Base-by-base conservation (phyloP, 2,329 filamentous ascomycete genomes). In the Zymoseptoria pseudotritici region DNA sequence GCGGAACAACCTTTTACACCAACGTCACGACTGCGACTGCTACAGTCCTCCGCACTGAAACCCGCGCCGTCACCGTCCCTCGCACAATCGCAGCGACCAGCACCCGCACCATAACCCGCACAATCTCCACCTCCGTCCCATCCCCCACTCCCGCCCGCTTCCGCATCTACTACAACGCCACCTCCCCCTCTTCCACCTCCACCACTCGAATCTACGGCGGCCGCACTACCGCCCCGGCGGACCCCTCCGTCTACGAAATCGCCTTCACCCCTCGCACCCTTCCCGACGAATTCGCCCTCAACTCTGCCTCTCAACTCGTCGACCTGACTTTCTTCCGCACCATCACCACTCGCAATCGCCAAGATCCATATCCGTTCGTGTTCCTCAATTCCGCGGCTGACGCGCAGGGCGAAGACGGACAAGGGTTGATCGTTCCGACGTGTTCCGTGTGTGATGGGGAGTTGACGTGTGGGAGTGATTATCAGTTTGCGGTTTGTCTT, bases 131-230 rank as follows among this genome's bases (percentile, higher is more conserved):
- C 22, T 24, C 22, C 7, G 22, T 53, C 11, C 51, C 51, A 6
- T 17, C 19, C 22, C 51, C 51, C 6, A 24, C 51, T 6, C 51
- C 51, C n/a, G 17, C 19, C 51, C 51, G 51, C 55, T 60, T 56
- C 13, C 55, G 52, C 21, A 52, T 53, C 42, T 60, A 54, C 46
- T 55, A 60, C 29, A 50, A 56, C 52, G 54, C 58, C 22, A 49
- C 42, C 10, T 53, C 58, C 2, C 46, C 58, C 4, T 51, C 58
- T 7, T 22, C 54, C 9, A 42, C 36, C n/a, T 29, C 50, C 21
- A 36, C 57, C 11, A 49, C 36, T 10, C 22, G 20, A 49, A 53
- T 36, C 58, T 53, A 36, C 50, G 26, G 29, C 31, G 26, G 22
- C 36, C 36, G 56, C 20, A 20, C 56, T 4, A 42, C 46, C 36